Base-by-base conservation (phyloP, 306 rosid species). In the Castanea crenata region DNA sequence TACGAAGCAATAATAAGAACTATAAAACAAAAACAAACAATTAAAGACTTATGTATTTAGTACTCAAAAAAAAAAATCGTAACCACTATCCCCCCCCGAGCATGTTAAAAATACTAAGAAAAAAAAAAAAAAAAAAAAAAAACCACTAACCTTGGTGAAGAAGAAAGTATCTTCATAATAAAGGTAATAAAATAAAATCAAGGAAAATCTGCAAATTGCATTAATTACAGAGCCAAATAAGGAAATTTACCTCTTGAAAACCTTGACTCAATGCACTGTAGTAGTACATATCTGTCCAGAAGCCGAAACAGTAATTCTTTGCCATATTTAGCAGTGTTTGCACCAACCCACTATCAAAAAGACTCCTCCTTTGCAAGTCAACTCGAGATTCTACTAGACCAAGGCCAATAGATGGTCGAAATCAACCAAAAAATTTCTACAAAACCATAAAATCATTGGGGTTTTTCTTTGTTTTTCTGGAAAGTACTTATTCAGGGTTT, bases 321-420 rank as follows among this genome's bases (percentile, higher is more conserved):
- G 67, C 85, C 89, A 80, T 59, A 78, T 80, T 65, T 64, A 73
- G 83, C 68, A 32, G 59, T 79, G 12, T n/a, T 34, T 38, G 55
- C 54, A 56, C 25, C 57, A 41, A 74, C 41, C 31, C 80, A 77
- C 58, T 44, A 55, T 61, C 75, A 16, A 3, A 12, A 5, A 13
- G 55, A 54, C 72, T 77, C 71, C 85, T 73, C 68, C 56, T 58
- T 55, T 63, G 18, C 20, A 8, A 52, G 32, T 16, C 25, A n/a
- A 55, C 61, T 41, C 54, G 25, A 27, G 21, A 71, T 71, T 55
- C n/a, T 34, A 77, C 52, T 44, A 38, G 29, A 21, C 56, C 7
- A 57, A 55, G 58, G 35, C 29, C 38, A 61, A 62, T 59, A 77
- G 23, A 65, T 44, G 59, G 35, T 54, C 21, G 21, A 46, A 57